Percentiles rank a stretch among this genome's conserved stretches.
Evolutionary conservation across 2,329 filamentous ascomycete genomes (phyloP).

Genomic region (Botrytis porri): DNA sequence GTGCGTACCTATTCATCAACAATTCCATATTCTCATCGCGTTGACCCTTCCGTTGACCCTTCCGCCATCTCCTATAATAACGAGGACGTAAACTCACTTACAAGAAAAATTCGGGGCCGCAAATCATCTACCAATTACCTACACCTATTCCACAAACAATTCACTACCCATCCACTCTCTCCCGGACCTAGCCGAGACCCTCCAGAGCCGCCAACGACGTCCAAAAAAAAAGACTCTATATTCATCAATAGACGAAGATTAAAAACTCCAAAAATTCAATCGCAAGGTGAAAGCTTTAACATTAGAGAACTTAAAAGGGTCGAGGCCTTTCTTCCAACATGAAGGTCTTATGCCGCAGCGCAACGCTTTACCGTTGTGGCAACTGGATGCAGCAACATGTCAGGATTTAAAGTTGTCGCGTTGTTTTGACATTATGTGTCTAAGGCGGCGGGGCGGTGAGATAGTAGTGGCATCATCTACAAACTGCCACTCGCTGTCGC

Average conservation of each 20-base stretch:
- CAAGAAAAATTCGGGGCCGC: background rate
- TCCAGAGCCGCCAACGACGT: background rate
- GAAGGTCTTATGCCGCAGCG: background rate
- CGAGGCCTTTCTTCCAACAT: background rate
- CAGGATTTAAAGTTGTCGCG: background rate
- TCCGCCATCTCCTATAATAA: background rate
- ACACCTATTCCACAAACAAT: background rate
- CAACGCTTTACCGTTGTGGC: background rate
- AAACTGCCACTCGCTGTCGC: background rate
- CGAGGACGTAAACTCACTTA: background rate
- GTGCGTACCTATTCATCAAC: background rate
- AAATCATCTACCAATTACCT: background rate
- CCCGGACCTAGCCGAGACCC: background rate
- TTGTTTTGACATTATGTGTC: background rate
- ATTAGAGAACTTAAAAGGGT: conserved; percentile 6
- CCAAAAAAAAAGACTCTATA: background rate
- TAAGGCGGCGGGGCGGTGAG: background rate
- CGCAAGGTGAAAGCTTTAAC: background rate
- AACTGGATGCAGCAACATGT: background rate
- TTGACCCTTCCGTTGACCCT: background rate
- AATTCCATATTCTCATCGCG: background rate
- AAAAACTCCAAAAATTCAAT: background rate
- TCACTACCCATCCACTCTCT: background rate
- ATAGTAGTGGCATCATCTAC: background rate
- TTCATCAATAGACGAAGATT: background rate